Evolutionary conservation across 2,329 filamentous ascomycete genomes (phyloP), one percentile per base, ranked within the genome.

Genomic region (Diplocarpon mali): DNA sequence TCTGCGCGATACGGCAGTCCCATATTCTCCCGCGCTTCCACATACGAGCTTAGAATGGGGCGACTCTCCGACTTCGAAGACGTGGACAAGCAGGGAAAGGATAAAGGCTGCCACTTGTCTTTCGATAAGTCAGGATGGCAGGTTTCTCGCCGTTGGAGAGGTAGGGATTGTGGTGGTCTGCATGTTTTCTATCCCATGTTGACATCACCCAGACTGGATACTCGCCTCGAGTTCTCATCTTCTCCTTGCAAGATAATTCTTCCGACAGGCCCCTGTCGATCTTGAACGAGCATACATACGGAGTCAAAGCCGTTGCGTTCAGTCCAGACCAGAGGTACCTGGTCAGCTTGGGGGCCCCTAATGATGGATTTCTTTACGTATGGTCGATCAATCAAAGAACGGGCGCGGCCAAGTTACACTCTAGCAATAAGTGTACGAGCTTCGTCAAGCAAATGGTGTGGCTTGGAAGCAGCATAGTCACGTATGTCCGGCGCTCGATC

Each of bases 91-190:
- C 44, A 79, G 86, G 53, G 92, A 96, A 64, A 79, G 88, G 53
- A 89, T 96, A 61, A 96, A 96, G 67, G 85, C 92, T 14, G 87
- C 89, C 2, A 95, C 89, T 5, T 94, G 89, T 59, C 75, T 98
- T 20, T 83, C 87, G 16, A 73, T 98, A 53, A 95, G 88, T 60
- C 78, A 80, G 1, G 88, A 95, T 65, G 89, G 85, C 28, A 83
- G 78, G 56, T 93, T 84, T 60, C 70, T 98, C 42, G 92, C 90
- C 8, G 84, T 96, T 2, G 92, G 92, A 57, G 92, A 98, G 68
- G 76, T 76, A 62, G 57, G 69, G 59, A 35, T 46, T 27, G 41
- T 24, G 36, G 42, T 27, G n/a, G 17, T 28, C 12, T 30, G 17
- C 9, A 3, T 12, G 34, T 15, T 24, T 14, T 14, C 24, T 30